Evolutionary conservation across 805 yeast species (phyloP), one percentile per base, ranked within the genome.

Genomic region (Vanderwaltozyma polyspora): DNA sequence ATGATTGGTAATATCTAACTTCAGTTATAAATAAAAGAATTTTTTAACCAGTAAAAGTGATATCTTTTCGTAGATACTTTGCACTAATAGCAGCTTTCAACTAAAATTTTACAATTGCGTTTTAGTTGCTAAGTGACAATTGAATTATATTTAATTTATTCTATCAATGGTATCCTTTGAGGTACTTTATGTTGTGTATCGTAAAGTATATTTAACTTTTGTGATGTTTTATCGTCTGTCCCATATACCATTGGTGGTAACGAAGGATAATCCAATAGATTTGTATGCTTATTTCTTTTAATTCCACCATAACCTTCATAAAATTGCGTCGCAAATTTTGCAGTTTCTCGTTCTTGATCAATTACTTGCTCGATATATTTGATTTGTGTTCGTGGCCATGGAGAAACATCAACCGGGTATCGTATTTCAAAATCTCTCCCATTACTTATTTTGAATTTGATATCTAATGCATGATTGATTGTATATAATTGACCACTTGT

Each of bases 361-460:
- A 76, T 72, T 68, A 79, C 66, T 39, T 62, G 64, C 36, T 75
- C 60, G 10, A 76, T 48, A 37, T 72, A 66, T 23, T 62, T 66
- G 28, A 76, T 59, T 43, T 70, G 64, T 3, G 52, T 43, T 25
- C 68, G 51, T 43, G 72, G 67, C 58, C 67, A 74, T 2, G 77
- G 76, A 19, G 76, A 61, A 0, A 77, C 62, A 1, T 70, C 69
- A 4, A 77, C 54, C 2, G 79, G 80, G 16, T 73, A 63, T 12
- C 59, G 50, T 9, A 71, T 49, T 29, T 65, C 70, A 26, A 74
- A 56, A 37, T 70, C 72, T 42, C 70, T 72, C 3, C 70, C 68
- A 26, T 64, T 69, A 13, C 54, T 51, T 16, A 72, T 48, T 38
- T 71, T 72, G 29, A 72, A 62, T 36, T 70, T 73, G 16, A 76